Conservation (phyloP, 2,329 filamentous ascomycete genomes). For the Alternaria alternata region DNA sequence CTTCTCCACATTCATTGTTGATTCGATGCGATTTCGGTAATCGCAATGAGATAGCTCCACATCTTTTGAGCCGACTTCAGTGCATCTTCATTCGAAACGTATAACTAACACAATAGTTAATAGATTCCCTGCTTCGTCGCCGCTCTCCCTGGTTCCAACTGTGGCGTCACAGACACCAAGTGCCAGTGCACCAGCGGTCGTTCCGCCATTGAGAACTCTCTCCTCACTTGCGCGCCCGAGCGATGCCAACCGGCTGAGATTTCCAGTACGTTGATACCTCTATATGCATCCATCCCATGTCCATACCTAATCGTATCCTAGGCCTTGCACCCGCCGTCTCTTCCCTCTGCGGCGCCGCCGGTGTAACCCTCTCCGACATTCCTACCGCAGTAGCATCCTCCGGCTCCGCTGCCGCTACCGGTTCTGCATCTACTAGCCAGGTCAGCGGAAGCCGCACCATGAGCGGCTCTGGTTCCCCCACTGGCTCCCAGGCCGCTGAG, state of each 20-base stretch:
- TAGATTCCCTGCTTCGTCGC: slow-evolving; percentile 59
- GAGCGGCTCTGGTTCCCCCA: slow-evolving; percentile 10
- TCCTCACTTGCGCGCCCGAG: slow-evolving; percentile 51
- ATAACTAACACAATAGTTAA: background rate
- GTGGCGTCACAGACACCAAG: slow-evolving; percentile 55
- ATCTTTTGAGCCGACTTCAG: background rate
- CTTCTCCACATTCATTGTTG: background rate
- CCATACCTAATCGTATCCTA: slow-evolving; percentile 3
- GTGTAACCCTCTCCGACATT: slow-evolving; percentile 34
- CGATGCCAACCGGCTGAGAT: slow-evolving; percentile 50
- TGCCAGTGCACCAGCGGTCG: slow-evolving; percentile 62
- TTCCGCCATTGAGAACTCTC: slow-evolving; percentile 48
- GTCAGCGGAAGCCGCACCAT: slow-evolving; percentile 1
- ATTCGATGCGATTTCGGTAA: background rate
- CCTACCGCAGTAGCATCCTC: slow-evolving; percentile 24
- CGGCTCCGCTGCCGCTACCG: slow-evolving; percentile 7
- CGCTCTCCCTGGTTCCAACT: slow-evolving; percentile 59
- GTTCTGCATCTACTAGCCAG: slow-evolving; percentile 11
- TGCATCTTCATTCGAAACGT: background rate
- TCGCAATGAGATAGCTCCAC: background rate
- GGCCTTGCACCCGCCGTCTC: slow-evolving; percentile 34
- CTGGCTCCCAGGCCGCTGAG: slow-evolving; percentile 9
- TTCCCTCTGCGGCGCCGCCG: slow-evolving; percentile 40
- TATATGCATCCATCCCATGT: background rate
- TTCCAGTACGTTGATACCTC: slow-evolving; percentile 45